Percentiles rank a stretch among this genome's conserved stretches.
Evolutionary conservation across 768 basidiomycete genomes (phyloP).

Genomic region (Boletellus sp.): DNA sequence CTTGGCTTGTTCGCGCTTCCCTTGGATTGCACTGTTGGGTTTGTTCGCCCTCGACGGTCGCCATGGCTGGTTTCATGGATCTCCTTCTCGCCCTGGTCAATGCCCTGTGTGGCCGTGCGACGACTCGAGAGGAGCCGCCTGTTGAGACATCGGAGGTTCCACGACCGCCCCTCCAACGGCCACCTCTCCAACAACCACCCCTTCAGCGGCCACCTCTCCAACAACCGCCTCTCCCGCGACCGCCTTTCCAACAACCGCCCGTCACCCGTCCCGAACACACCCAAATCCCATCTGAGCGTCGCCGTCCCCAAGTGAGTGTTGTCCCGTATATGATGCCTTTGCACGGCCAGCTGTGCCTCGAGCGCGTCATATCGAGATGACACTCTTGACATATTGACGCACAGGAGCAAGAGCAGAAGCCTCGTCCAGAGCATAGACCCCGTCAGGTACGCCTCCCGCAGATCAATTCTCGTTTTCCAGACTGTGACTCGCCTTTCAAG

Average conservation of each 20-base stretch:
- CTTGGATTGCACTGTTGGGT: too few species aligned
- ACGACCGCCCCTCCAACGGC: slow-evolving; percentile 12
- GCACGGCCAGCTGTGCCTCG: background rate
- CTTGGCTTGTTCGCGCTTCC: too few species aligned
- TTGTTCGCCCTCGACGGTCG: background rate
- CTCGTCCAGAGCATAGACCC: slow-evolving; percentile 13
- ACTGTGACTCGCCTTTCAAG: slow-evolving; percentile 26
- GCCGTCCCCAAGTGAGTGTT: slow-evolving; percentile 14
- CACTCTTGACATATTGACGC: background rate
- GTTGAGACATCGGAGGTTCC: slow-evolving; percentile 1
- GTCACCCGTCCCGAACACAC: slow-evolving; percentile 1
- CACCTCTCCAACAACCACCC: background rate
- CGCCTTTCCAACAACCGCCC: too few species aligned
- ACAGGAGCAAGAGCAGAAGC: slow-evolving; percentile 16
- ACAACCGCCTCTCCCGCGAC: too few species aligned
- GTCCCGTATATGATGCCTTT: background rate
- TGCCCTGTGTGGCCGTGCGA: slow-evolving; percentile 23
- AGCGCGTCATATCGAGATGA: slow-evolving; percentile 2
- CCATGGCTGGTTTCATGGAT: slow-evolving; percentile 27
- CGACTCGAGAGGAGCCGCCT: slow-evolving; percentile 10
- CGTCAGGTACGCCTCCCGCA: slow-evolving; percentile 13
- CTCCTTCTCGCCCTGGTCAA: slow-evolving; percentile 22
- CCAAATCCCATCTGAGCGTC: slow-evolving; percentile 1
- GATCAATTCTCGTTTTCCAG: background rate
- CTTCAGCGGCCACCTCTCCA: too few species aligned